Evolutionary conservation across 805 yeast species (phyloP), one percentile per base, ranked within the genome.

Genomic region (Ogataea paradorogensis): DNA sequence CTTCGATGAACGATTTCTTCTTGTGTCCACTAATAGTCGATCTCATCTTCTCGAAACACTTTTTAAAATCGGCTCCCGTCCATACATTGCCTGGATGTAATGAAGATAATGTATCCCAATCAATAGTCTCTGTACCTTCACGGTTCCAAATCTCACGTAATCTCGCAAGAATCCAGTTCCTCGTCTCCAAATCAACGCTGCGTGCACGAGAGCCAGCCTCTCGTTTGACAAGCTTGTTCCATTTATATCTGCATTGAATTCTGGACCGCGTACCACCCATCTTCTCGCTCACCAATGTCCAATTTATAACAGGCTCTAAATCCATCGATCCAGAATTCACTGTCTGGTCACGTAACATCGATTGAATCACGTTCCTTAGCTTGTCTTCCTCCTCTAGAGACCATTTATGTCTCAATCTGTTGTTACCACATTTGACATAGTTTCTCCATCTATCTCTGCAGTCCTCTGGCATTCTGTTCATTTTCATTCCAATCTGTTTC

Each of bases 401-500:
- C 98, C 98, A 90, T 58, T 84, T 86, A 59, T 85, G 84, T 35
- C 76, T 73, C 7, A 80, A 78, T 48, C 97, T 71, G 39, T 76
- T 76, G 13, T 70, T 70, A 16, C 97, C 97, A 67, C 97, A 91
- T 61, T 90, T 90, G 47, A 90, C 84, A 58, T 90, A 91, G 59
- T 91, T 91, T 62, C 98, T 73, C 95, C 95, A 91, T 52, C 98
- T 73, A 61, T 91, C 98, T 52, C 98, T 74, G 62, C 97, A 90
- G 64, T 91, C 98, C 57, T 91, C 98, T 0, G 98, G 97, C 98
- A 91, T 91, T 54, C 98, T 71, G 10, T 85, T 87, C 77, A 91
- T 70, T 7, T 69, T 67, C 38, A 73, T 73, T 7, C 97, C 97
- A 45, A 91, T 85, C 28, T 71, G 69, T 51, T 87, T 87, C 98